Percentiles rank a stretch among this genome's conserved stretches.
phyloP scores from a whole-genome alignment of 129 eudicot species.

The Dittrichia graveolens region DNA sequence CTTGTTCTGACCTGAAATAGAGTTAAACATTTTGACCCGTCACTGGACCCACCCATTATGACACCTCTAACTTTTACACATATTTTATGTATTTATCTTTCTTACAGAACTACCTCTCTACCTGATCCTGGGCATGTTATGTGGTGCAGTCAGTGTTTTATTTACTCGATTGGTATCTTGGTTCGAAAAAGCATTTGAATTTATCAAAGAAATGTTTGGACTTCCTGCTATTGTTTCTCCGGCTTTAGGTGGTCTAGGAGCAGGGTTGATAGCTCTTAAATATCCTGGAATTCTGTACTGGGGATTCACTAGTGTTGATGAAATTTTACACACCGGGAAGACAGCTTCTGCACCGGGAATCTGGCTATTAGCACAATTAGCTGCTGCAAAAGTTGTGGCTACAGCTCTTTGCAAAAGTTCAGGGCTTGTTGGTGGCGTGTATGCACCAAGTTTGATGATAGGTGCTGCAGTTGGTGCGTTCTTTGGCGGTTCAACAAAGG shows the following conservation, averaged over 20 bases:
- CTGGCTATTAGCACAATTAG: conserved; percentile 90
- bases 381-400: conserved; percentile 97
- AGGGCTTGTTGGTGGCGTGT: conserved; percentile 95
- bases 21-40: not conserved
- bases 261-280: conserved; percentile 89
- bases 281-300: conserved; percentile 93
- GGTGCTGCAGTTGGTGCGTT: conserved; percentile 99
- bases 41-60: not conserved
- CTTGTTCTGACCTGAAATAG: not conserved
- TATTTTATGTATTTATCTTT: conserved; percentile 1
- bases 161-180: conserved; percentile 80
- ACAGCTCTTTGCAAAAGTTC: conserved; percentile 94
- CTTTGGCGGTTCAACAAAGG: conserved; percentile 89
- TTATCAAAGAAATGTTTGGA: conserved; percentile 64
- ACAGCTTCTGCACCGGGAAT: conserved; percentile 97
- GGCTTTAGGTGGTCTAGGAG: conserved; percentile 93
- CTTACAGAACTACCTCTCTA: conserved; percentile 83
- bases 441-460: conserved; percentile 98
- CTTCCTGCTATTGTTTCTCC: conserved; percentile 82
- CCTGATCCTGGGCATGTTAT: conserved; percentile 90
- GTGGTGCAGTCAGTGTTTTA: conserved; percentile 91
- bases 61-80: conserved; percentile 1
- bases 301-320: conserved; percentile 97
- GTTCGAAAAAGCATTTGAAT: conserved; percentile 67
- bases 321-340: conserved; percentile 92